phyloP scores from a whole-genome alignment of 192 early-diverging fungal species.

The Mycoemilia scoparia region DNA sequence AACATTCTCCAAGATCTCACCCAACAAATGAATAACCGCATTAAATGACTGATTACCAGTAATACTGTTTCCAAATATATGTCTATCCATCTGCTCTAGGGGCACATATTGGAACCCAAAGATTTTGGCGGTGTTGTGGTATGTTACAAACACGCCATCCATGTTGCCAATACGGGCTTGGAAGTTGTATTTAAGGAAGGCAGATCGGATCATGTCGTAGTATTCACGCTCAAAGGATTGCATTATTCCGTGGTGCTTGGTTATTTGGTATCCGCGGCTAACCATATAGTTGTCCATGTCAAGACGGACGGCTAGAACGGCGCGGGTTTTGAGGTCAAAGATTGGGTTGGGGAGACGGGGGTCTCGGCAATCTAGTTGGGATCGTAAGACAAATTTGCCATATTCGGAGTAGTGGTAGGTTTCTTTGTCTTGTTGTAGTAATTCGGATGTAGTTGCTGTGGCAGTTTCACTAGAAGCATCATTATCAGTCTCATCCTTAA shows the following conservation, averaged over 20 bases:
- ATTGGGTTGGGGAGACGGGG: constrained; percentile 50
- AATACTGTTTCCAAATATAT: constrained; percentile 47
- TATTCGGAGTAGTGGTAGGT: constrained; percentile 49
- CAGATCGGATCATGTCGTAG: constrained; percentile 82
- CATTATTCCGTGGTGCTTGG: constrained; percentile 39
- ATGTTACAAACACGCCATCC: constrained; percentile 86
- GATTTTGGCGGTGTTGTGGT: constrained; percentile 75
- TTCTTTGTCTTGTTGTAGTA: no score
- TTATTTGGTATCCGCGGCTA: constrained; percentile 48
- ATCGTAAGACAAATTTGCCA: constrained; percentile 61
- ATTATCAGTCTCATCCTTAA: constrained; percentile 24
- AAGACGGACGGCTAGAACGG: constrained; percentile 62
- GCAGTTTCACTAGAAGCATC: no score
- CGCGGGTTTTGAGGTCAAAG: constrained; percentile 89
- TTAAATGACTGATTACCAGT: constrained; percentile 58
- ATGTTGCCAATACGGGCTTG: constrained; percentile 87
- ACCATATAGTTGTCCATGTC: constrained; percentile 55
- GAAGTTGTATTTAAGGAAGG: constrained; percentile 74
- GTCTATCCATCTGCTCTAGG: constrained; percentile 61
- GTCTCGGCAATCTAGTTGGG: constrained; percentile 78
- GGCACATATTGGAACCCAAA: constrained; percentile 93
- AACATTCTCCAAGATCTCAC: constrained; percentile 40
- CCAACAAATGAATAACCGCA: constrained; percentile 38
- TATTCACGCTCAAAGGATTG: constrained; percentile 84
- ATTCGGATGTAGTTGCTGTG: no score